Percentiles rank a stretch among this genome's conserved stretches.
Evolutionary conservation across 2,329 filamentous ascomycete genomes (phyloP).

Genomic region (Fusarium cicatricum): DNA sequence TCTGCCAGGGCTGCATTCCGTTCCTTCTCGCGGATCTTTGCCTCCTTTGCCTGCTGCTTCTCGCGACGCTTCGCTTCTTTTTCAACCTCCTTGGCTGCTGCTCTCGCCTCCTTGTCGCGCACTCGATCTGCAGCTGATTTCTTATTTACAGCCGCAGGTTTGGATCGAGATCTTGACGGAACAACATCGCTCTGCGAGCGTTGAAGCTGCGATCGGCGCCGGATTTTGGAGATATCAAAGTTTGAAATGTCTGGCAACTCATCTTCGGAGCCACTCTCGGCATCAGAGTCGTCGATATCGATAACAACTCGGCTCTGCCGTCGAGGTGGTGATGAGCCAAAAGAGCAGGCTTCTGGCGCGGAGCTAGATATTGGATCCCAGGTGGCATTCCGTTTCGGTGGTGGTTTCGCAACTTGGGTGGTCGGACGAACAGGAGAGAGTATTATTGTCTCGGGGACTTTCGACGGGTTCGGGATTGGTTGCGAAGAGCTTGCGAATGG

Average conservation of each 20-base stretch:
- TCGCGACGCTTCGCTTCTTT: constrained; percentile 64
- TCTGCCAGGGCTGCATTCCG: constrained; percentile 72
- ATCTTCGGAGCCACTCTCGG: constrained; percentile 49
- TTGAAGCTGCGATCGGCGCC: constrained; percentile 35
- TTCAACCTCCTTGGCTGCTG: constrained; percentile 60
- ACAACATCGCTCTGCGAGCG: constrained; percentile 46
- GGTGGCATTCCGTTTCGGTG: constrained; percentile 26
- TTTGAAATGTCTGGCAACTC: constrained; percentile 59
- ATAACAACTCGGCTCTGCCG: constrained; percentile 42
- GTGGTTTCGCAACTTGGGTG: constrained; percentile 2
- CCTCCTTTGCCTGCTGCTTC: constrained; percentile 66
- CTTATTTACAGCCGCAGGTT: constrained; percentile 37
- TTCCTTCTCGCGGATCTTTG: constrained; percentile 70
- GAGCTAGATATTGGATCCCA: constrained; percentile 65
- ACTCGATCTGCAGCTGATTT: constrained; percentile 50
- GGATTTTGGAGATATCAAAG: constrained; percentile 48
- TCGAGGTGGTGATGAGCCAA: constrained; percentile 28
- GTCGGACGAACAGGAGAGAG: constrained; percentile 6
- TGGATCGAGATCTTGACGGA: constrained; percentile 30
- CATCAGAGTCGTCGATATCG: constrained; percentile 48
- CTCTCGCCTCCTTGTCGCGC: constrained; percentile 55
- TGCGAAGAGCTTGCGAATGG: constrained; percentile 30
- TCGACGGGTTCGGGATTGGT: neutral
- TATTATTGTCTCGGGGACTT: constrained; percentile 10
- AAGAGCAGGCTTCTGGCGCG: constrained; percentile 51